phyloP scores from a whole-genome alignment of 345 rosid species.

The Mangifera indica region DNA sequence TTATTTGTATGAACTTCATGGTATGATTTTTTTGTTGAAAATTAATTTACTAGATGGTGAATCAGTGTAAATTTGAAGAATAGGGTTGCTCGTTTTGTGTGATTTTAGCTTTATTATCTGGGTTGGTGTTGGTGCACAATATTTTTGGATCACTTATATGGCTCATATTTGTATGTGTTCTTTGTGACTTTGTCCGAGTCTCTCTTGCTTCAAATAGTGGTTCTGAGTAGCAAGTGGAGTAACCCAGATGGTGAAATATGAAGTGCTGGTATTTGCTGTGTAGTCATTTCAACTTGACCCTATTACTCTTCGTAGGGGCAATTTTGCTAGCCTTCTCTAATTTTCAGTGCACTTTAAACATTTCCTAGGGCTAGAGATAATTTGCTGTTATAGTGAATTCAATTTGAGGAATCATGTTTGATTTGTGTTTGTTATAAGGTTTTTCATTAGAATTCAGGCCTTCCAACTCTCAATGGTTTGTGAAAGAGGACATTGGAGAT shows the following conservation, averaged over 20 bases:
- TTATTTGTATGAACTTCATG: background rate
- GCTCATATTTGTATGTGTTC: background rate
- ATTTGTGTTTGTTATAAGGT: background rate
- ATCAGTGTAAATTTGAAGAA: background rate
- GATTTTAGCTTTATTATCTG: background rate
- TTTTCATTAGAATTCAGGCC: background rate
- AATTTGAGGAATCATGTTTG: background rate
- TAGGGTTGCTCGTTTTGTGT: background rate
- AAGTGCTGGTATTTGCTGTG: slow-evolving; percentile 7
- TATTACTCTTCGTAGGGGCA: too few species aligned
- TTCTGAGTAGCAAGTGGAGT: background rate
- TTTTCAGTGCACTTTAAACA: too few species aligned
- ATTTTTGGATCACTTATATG: background rate
- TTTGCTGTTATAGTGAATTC: background rate
- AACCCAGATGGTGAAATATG: slow-evolving; percentile 10
- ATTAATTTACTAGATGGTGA: too few species aligned
- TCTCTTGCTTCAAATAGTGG: background rate
- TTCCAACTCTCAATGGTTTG: background rate
- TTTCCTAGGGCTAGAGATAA: too few species aligned
- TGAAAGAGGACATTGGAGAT: background rate
- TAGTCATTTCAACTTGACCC: background rate
- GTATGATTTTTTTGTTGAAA: background rate
- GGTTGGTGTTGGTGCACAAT: background rate
- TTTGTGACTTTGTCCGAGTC: background rate
- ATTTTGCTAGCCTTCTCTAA: too few species aligned